A percentile compares a stretch with the other conserved stretches of the same genome.
These are phyloP conservation scores for Leavenworthia alabamica DNA, from an alignment of 345 rosid genomes.

Conservation along the genomic window DNA sequence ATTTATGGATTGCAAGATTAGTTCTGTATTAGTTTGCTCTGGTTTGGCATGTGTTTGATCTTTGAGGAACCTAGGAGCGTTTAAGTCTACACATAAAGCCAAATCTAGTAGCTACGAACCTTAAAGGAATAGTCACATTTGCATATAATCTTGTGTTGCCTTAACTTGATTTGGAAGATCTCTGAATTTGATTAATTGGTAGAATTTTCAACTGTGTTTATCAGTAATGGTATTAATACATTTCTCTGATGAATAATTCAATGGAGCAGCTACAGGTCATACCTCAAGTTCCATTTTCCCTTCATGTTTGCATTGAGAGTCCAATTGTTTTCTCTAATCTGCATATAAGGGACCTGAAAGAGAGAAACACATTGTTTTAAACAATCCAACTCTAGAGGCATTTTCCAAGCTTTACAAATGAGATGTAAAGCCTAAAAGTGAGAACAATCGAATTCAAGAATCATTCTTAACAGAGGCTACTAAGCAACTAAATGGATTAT, in stretches of 20 bases:
- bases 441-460: neutral
- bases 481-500: neutral
- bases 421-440: neutral
- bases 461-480: neutral
- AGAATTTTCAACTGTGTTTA: neutral
- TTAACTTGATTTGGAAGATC: constrained; percentile 10
- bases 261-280: constrained; percentile 47
- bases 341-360: constrained; percentile 76
- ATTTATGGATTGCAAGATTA: neutral
- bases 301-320: constrained; percentile 69
- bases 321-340: constrained; percentile 90
- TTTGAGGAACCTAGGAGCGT: neutral
- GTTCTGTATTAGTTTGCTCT: neutral
- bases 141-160: neutral
- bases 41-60: neutral
- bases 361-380: neutral
- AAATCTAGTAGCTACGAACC: neutral
- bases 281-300: constrained; percentile 78
- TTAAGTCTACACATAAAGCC: neutral
- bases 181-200: constrained; percentile 1
- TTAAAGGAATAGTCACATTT: neutral
- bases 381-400: neutral
- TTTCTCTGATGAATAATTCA: constrained; percentile 16
- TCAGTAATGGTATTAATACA: neutral
- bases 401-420: neutral